phyloP scores from a whole-genome alignment of 1,284 basidiomycete species.

The Golubevia sp. region DNA sequence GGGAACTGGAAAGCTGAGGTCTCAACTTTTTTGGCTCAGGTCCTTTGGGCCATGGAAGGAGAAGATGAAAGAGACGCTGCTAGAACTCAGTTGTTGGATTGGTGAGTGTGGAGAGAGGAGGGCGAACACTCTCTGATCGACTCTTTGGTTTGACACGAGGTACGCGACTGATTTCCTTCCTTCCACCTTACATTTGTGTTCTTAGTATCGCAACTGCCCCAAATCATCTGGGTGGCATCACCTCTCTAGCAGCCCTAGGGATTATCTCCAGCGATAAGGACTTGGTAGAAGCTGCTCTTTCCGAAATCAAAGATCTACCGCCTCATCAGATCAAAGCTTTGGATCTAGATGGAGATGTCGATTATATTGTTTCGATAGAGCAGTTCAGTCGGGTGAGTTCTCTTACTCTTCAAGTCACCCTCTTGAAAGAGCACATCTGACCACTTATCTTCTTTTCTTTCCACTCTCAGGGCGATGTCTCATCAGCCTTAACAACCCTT shows the following conservation, averaged over 20 bases:
- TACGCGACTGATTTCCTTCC: conserved; percentile 6
- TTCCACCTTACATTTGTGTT: conserved; percentile 6
- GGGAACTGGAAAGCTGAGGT: conserved; percentile 69
- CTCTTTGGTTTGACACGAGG: conserved; percentile 5
- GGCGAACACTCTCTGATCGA: neutral
- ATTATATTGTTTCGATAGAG: conserved; percentile 67
- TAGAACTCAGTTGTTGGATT: conserved; percentile 79
- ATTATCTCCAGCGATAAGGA: conserved; percentile 77
- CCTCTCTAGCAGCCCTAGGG: conserved; percentile 82
- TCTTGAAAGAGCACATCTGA: neutral
- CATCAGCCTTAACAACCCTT: neutral
- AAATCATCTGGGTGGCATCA: conserved; percentile 76
- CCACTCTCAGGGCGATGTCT: too few species aligned
- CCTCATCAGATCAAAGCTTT: conserved; percentile 69
- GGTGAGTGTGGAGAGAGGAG: conserved; percentile 66
- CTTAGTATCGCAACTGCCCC: conserved; percentile 67
- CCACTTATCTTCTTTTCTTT: neutral
- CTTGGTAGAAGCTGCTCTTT: conserved; percentile 82
- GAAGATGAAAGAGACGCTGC: conserved; percentile 77
- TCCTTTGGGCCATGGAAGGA: conserved; percentile 78
- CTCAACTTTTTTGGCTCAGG: conserved; percentile 76
- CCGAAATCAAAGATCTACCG: conserved; percentile 75
- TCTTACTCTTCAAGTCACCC: too few species aligned
- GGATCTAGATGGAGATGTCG: conserved; percentile 72
- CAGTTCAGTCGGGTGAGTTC: neutral